Conservation (phyloP, 257 asterid genomes). For the Sherardia arvensis region DNA sequence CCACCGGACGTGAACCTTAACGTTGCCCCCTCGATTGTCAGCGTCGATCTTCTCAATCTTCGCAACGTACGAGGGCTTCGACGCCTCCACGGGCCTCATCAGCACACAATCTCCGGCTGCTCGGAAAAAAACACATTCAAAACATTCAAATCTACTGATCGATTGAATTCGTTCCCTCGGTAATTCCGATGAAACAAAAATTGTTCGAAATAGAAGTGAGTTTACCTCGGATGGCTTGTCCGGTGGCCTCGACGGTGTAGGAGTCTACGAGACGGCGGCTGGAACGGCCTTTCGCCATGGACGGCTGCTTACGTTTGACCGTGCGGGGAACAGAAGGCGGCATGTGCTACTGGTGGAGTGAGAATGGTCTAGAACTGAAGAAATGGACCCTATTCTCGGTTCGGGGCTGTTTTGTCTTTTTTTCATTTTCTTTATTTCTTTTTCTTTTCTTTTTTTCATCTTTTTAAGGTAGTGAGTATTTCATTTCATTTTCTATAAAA, state of each 20-base stretch:
- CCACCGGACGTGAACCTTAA: conserved; percentile 71
- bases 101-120: conserved; percentile 87
- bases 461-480: too few relatives aligned
- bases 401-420: background rate
- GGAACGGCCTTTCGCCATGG: conserved; percentile 62
- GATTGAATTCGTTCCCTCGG: background rate
- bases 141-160: conserved; percentile 7
- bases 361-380: conserved; percentile 7
- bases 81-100: conserved; percentile 75
- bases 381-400: background rate
- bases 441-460: background rate
- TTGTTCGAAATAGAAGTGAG: background rate
- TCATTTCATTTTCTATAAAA: too few relatives aligned
- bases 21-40: conserved; percentile 73
- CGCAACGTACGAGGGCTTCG: conserved; percentile 84
- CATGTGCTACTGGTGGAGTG: conserved; percentile 10
- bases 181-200: background rate
- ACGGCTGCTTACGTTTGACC: conserved; percentile 16
- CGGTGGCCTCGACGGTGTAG: conserved; percentile 52
- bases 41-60: conserved; percentile 81
- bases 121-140: conserved; percentile 7
- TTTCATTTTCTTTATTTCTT: too few relatives aligned
- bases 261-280: conserved; percentile 74
- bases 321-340: conserved; percentile 14
- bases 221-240: conserved; percentile 63